These are phyloP conservation scores for Pseudonitzschia multiseries DNA, from an alignment of 108 stramenopile species.

Conservation along the genomic window DNA sequence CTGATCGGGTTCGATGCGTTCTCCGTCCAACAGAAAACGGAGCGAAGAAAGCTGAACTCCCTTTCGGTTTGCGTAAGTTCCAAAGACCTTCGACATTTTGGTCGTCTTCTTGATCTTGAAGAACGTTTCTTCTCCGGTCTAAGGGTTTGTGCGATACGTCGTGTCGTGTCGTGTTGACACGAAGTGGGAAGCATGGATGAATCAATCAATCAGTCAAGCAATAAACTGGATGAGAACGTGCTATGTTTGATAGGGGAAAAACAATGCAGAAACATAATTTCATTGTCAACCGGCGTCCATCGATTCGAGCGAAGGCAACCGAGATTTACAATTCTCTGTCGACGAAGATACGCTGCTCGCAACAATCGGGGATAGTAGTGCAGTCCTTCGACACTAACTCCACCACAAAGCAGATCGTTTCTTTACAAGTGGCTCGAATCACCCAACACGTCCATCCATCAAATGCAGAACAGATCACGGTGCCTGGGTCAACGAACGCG, in stretches of 20 bases:
- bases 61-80: conserved; percentile 87
- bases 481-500: too few relatives aligned
- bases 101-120: conserved; percentile 98
- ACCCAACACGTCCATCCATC: too few relatives aligned
- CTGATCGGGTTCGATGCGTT: conserved; percentile 75
- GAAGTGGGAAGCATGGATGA: neutral
- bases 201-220: neutral
- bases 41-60: conserved; percentile 74
- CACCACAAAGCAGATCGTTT: too few relatives aligned
- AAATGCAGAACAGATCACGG: too few relatives aligned
- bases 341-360: too few relatives aligned
- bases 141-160: neutral
- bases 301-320: too few relatives aligned
- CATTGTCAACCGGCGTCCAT: too few relatives aligned
- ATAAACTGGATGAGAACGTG: neutral
- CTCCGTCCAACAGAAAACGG: conserved; percentile 94
- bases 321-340: too few relatives aligned
- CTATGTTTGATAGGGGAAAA: neutral
- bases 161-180: neutral
- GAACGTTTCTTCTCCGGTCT: conserved; percentile 93
- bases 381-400: too few relatives aligned
- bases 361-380: too few relatives aligned
- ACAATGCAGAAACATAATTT: neutral
- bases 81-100: conserved; percentile 94
- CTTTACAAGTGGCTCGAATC: too few relatives aligned